Evolutionary conservation across 1,139 yeast species (phyloP), one percentile per base, ranked within the genome.

Genomic region (Geotrichum cucujoidarum): DNA sequence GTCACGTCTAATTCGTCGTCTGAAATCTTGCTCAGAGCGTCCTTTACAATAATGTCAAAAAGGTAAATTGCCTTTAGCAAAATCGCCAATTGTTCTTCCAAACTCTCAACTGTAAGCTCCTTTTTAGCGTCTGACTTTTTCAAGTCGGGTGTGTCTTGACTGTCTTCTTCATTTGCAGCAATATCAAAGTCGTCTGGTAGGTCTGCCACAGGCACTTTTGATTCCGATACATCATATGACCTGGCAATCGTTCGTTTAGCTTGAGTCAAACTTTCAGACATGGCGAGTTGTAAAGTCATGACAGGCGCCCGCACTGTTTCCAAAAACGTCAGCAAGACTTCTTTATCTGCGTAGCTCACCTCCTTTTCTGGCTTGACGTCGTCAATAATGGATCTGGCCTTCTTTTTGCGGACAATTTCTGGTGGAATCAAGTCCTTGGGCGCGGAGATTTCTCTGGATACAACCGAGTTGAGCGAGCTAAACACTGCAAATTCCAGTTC

Each of bases 401-500:
- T 38, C 16, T 30, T 25, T 22, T 41, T 4, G 10, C 6, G 10
- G 6, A 24, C 10, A 6, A 10, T 24, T 24, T 42, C 20, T 46
- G 43, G 14, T n/a, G 49, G 8, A 22, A 43, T 22, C 30, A 41
- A 29, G 30, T 33, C 36, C 27, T 33, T 3, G 8, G 22, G 20
- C 7, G 25, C 11, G n/a, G 32, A 14, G 20, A 35, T 8, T 8
- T 27, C 27, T 14, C 7, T 5, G 18, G n/a, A 4, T n/a, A 10
- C 18, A 3, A 4, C 20, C 4, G 43, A 39, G 22, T 39, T 17
- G 2, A 39, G 8, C 6, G 49, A 47, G 22, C 43, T 27, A 31
- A 71, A 53, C 2, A 71, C 55, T 1, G 72, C 65, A 43, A 67
- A 71, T 52, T 73, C 73, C 14, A 74, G 56, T 49, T 75, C 78